These are phyloP conservation scores for Sphagnurus paluster DNA, from an alignment of 1,284 basidiomycete genomes.

Conservation along the genomic window DNA sequence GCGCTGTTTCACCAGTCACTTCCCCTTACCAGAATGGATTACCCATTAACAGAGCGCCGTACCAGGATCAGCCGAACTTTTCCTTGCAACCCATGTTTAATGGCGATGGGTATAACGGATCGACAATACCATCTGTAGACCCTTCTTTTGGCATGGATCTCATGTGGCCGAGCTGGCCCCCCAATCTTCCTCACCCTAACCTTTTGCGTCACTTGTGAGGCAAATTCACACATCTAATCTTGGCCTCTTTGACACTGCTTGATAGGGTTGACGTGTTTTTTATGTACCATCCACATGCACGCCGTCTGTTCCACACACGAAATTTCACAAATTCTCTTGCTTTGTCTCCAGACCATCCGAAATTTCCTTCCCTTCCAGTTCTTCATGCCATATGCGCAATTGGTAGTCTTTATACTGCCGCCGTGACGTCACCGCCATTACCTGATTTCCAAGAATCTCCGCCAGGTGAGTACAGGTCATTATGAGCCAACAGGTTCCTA, in stretches of 20 bases:
- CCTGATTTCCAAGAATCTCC: slow-evolving; percentile 48
- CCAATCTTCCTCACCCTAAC: slow-evolving; percentile 56
- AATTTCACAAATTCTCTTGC: slow-evolving; percentile 66
- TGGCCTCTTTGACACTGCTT: slow-evolving; percentile 5
- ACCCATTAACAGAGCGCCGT: not conserved
- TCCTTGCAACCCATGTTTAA: slow-evolving; percentile 22
- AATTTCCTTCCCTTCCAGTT: slow-evolving; percentile 65
- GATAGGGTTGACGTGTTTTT: slow-evolving; percentile 72
- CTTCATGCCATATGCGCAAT: slow-evolving; percentile 79
- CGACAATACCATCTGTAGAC: slow-evolving; percentile 7
- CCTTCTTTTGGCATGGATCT: slow-evolving; percentile 34
- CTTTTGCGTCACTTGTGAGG: slow-evolving; percentile 65
- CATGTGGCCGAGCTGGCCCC: slow-evolving; percentile 66
- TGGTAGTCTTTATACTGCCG: slow-evolving; percentile 65
- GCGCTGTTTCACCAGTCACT: slow-evolving; percentile 6
- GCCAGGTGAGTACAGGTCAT: slow-evolving; percentile 41
- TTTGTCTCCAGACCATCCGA: slow-evolving; percentile 64
- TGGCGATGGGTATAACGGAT: slow-evolving; percentile 2
- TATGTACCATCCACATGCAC: slow-evolving; percentile 67
- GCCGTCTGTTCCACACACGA: slow-evolving; percentile 60
- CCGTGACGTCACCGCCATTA: slow-evolving; percentile 52
- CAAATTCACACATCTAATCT: slow-evolving; percentile 3
- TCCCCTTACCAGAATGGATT: slow-evolving; percentile 13
- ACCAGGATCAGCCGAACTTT: slow-evolving; percentile 22
- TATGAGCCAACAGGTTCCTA: not conserved